A percentile compares a stretch with the other conserved stretches of the same genome.
Evolutionary conservation across 2,329 filamentous ascomycete genomes (phyloP).

Genomic region (Bisporella sp.): DNA sequence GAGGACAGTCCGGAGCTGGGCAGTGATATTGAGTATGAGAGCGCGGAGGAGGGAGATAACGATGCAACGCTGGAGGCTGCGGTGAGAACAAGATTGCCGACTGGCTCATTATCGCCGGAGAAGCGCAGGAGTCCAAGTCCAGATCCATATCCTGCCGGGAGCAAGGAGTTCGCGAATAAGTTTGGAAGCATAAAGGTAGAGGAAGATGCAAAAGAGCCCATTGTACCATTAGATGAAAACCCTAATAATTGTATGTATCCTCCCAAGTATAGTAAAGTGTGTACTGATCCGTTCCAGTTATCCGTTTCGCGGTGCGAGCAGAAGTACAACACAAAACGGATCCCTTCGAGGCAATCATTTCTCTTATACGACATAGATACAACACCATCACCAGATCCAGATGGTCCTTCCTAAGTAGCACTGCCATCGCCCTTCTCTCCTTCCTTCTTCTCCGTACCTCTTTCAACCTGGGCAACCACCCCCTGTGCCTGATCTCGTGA

Average conservation of each 20-base stretch:
- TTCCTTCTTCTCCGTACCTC: slow-evolving; percentile 59
- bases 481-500: slow-evolving; percentile 78
- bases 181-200: slow-evolving; percentile 29
- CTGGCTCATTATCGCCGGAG: slow-evolving; percentile 45
- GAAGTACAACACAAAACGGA: slow-evolving; percentile 85
- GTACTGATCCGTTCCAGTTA: slow-evolving; percentile 49
- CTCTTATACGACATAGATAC: slow-evolving; percentile 54
- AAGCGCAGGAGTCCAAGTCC: slow-evolving; percentile 51
- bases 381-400: slow-evolving; percentile 61
- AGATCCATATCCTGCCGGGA: slow-evolving; percentile 29
- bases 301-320: slow-evolving; percentile 79
- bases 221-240: slow-evolving; percentile 21
- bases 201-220: slow-evolving; percentile 11
- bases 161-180: slow-evolving; percentile 29
- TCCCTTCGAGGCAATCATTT: slow-evolving; percentile 69
- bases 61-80: slow-evolving; percentile 24
- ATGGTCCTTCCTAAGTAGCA: slow-evolving; percentile 55
- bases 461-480: slow-evolving; percentile 60
- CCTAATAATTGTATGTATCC: slow-evolving; percentile 43
- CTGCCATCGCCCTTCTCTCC: slow-evolving; percentile 56
- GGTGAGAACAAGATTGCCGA: slow-evolving; percentile 34
- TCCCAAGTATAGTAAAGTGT: slow-evolving; percentile 3
- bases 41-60: slow-evolving; percentile 41
- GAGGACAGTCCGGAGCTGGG: slow-evolving; percentile 41
- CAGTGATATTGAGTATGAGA: slow-evolving; percentile 44